These are phyloP conservation scores for Zoysia pacifica DNA, from an alignment of 176 grass and related monocot genomes.

Conservation along the genomic window DNA sequence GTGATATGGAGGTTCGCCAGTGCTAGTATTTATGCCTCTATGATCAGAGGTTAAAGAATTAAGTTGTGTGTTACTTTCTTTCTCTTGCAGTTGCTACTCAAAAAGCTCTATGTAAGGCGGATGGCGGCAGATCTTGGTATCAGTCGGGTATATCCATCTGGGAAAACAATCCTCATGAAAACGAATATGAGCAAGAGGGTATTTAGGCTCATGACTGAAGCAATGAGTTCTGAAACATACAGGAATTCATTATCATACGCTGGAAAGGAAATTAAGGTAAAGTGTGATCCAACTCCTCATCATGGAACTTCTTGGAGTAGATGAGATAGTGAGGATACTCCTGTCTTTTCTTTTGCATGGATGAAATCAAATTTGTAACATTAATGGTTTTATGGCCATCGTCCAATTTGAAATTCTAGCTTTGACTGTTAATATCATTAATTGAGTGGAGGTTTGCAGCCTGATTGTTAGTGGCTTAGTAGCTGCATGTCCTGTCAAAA, in stretches of 20 bases:
- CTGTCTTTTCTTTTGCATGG: neutral
- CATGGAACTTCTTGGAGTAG: neutral
- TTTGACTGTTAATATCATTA: neutral
- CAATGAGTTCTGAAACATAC: conserved; percentile 73
- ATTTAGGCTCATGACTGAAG: conserved; percentile 87
- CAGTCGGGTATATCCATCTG: conserved; percentile 62
- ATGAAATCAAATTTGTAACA: conserved; percentile 15
- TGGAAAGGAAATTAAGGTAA: conserved; percentile 87
- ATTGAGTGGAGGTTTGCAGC: neutral
- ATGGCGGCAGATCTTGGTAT: conserved; percentile 97
- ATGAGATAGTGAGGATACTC: neutral
- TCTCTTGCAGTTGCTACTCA: conserved; percentile 73
- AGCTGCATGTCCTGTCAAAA: neutral
- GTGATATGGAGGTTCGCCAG: conserved; percentile 80
- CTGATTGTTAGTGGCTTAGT: neutral
- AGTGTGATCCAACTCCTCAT: neutral
- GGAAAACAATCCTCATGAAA: conserved; percentile 73
- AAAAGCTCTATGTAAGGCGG: conserved; percentile 87
- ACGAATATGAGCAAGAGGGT: conserved; percentile 85
- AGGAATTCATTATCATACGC: conserved; percentile 61
- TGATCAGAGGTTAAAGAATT: conserved; percentile 1
- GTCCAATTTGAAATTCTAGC: neutral
- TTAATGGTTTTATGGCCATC: neutral
- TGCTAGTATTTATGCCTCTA: conserved; percentile 32
- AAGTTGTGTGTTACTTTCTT: conserved; percentile 26